These are phyloP conservation scores for Elongisporangium undulatum DNA, from an alignment of 352 stramenopile genomes.

Conservation along the genomic window DNA sequence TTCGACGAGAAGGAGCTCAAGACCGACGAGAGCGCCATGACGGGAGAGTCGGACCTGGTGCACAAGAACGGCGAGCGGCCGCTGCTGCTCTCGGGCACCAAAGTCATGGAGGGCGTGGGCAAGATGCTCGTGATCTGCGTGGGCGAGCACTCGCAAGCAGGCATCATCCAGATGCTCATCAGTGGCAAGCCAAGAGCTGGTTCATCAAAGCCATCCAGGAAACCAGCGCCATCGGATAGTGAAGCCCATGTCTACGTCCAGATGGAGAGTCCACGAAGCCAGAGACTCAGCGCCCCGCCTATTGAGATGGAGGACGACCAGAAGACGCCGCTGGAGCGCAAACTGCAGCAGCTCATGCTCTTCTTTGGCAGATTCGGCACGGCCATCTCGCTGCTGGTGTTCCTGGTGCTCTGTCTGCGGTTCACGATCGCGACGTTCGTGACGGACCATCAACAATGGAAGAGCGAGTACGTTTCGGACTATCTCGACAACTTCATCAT, in stretches of 20 bases:
- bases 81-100: constrained; percentile 90
- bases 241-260: constrained; percentile 37
- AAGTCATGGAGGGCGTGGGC: constrained; percentile 87
- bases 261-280: constrained; percentile 42
- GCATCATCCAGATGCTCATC: constrained; percentile 82
- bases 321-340: constrained; percentile 60
- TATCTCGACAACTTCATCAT: constrained; percentile 70
- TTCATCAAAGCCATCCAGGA: constrained; percentile 38
- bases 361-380: constrained; percentile 59
- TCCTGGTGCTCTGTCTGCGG: constrained; percentile 52
- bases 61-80: constrained; percentile 70
- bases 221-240: constrained; percentile 4
- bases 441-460: constrained; percentile 18
- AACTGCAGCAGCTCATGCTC: constrained; percentile 51
- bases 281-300: constrained; percentile 11
- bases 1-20: constrained; percentile 83
- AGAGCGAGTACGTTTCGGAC: constrained; percentile 24
- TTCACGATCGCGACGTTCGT: constrained; percentile 44
- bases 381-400: constrained; percentile 45
- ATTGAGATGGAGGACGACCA: constrained; percentile 22
- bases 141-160: constrained; percentile 87
- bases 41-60: constrained; percentile 87
- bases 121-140: constrained; percentile 92
- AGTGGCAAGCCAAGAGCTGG: constrained; percentile 72
- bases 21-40: constrained; percentile 89